These are phyloP conservation scores for Aspergillus fumigatus DNA, from an alignment of 2,329 filamentous ascomycete species.

Conservation along the genomic window DNA sequence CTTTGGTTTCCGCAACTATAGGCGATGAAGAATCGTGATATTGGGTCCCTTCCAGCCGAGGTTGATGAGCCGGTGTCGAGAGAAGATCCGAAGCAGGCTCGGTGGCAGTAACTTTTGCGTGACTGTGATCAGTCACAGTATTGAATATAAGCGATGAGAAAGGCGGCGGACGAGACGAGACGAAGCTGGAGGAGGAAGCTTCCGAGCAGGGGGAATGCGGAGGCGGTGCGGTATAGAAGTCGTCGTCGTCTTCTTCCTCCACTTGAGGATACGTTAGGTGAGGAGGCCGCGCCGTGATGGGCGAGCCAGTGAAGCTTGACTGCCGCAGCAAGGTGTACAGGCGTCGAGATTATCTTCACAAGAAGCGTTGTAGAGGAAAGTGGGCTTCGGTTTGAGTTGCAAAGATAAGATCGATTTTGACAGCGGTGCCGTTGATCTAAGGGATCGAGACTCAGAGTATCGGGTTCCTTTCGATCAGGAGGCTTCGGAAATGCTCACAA, in stretches of 20 bases:
- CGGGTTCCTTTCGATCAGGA: slow-evolving; percentile 13
- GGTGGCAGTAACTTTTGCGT: slow-evolving; percentile 39
- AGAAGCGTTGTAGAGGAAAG: not conserved
- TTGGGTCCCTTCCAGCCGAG: slow-evolving; percentile 47
- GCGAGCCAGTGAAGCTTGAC: slow-evolving; percentile 30
- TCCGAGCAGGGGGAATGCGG: slow-evolving; percentile 34
- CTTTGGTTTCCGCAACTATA: slow-evolving; percentile 71
- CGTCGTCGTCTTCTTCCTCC: slow-evolving; percentile 37
- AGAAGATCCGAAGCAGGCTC: slow-evolving; percentile 45
- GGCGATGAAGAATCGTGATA: slow-evolving; percentile 43
- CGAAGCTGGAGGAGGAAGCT: slow-evolving; percentile 46
- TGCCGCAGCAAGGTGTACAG: slow-evolving; percentile 32
- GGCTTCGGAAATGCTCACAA: slow-evolving; percentile 6
- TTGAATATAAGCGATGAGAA: slow-evolving; percentile 62
- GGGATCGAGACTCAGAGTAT: slow-evolving; percentile 10
- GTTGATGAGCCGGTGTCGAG: slow-evolving; percentile 49
- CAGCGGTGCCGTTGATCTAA: slow-evolving; percentile 10
- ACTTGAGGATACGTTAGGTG: slow-evolving; percentile 33
- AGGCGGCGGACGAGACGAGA: slow-evolving; percentile 55
- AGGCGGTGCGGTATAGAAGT: slow-evolving; percentile 37
- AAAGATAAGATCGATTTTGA: slow-evolving; percentile 3
- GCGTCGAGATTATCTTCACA: not conserved
- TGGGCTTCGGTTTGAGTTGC: not conserved
- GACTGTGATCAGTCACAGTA: slow-evolving; percentile 36
- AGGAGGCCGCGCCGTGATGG: slow-evolving; percentile 43